Percentiles rank a stretch among this genome's conserved stretches.
Conservation (phyloP, 2,329 filamentous ascomycete species). For the Fusarium sp. region DNA sequence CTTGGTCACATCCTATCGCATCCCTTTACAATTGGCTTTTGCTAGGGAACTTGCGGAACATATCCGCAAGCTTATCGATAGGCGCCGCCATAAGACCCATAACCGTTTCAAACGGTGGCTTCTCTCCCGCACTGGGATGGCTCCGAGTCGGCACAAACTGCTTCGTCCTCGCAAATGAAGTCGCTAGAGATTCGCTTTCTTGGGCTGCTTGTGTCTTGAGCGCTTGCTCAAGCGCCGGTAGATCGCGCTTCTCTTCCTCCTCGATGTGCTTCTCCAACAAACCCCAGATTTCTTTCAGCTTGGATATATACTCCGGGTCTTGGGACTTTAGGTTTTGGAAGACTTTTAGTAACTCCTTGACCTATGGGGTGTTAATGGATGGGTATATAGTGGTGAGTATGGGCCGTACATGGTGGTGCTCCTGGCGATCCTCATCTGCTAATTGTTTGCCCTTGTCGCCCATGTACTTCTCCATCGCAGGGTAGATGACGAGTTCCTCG, state of each 20-base stretch:
- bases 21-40: background rate
- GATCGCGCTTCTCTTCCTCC: constrained; percentile 63
- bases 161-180: constrained; percentile 66
- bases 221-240: constrained; percentile 61
- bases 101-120: constrained; percentile 68
- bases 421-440: constrained; percentile 61
- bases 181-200: constrained; percentile 51
- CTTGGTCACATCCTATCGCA: too few species aligned
- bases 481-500: constrained; percentile 66
- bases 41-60: constrained; percentile 65
- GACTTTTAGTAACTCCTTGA: constrained; percentile 63
- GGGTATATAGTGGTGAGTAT: background rate
- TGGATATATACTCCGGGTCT: constrained; percentile 58
- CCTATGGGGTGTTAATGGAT: constrained; percentile 50
- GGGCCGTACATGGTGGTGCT: constrained; percentile 55
- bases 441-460: constrained; percentile 57
- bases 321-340: constrained; percentile 61
- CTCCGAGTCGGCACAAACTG: constrained; percentile 65
- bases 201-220: constrained; percentile 44
- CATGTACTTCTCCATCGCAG: constrained; percentile 64
- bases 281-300: constrained; percentile 59
- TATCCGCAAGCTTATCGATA: constrained; percentile 67
- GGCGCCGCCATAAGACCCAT: constrained; percentile 68
- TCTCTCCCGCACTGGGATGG: constrained; percentile 64
- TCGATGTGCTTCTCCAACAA: constrained; percentile 61